These are phyloP conservation scores for Globisporangium acanthophoron DNA, from an alignment of 352 stramenopile species.

Conservation along the genomic window DNA sequence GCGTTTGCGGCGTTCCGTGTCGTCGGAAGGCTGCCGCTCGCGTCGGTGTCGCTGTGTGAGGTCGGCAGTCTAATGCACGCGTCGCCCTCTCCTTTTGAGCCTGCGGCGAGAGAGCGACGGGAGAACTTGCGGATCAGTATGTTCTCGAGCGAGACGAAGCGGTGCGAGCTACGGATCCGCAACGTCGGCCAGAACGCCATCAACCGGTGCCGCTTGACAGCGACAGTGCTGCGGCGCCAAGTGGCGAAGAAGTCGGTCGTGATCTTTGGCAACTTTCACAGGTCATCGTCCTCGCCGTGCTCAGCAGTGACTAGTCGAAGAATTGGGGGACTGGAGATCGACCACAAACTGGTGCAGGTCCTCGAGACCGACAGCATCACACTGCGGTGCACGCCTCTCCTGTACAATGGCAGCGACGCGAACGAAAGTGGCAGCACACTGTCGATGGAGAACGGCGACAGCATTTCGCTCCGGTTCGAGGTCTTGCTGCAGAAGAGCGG, in stretches of 20 bases:
- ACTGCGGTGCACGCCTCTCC: constrained; percentile 10
- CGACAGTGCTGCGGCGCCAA: constrained; percentile 24
- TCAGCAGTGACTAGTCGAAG: not conserved
- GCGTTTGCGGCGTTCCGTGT: constrained; percentile 28
- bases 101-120: not conserved
- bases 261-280: constrained; percentile 35
- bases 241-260: constrained; percentile 29
- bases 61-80: constrained; percentile 24
- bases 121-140: constrained; percentile 43
- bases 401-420: not conserved
- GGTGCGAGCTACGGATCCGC: constrained; percentile 42
- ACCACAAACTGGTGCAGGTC: not conserved
- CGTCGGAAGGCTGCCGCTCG: constrained; percentile 37
- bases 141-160: constrained; percentile 63
- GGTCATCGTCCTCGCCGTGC: not conserved
- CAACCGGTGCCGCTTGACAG: constrained; percentile 30
- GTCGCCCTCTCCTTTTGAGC: not conserved
- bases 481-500: constrained; percentile 22
- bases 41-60: constrained; percentile 43
- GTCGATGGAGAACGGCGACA: constrained; percentile 26
- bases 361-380: constrained; percentile 18
- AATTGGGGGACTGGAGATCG: not conserved
- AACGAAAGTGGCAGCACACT: constrained; percentile 4
- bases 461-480: constrained; percentile 32
- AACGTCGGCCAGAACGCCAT: constrained; percentile 43